These are phyloP conservation scores for Jackrogersella minutella DNA, from an alignment of 495 filamentous ascomycete species.

Conservation along the genomic window DNA sequence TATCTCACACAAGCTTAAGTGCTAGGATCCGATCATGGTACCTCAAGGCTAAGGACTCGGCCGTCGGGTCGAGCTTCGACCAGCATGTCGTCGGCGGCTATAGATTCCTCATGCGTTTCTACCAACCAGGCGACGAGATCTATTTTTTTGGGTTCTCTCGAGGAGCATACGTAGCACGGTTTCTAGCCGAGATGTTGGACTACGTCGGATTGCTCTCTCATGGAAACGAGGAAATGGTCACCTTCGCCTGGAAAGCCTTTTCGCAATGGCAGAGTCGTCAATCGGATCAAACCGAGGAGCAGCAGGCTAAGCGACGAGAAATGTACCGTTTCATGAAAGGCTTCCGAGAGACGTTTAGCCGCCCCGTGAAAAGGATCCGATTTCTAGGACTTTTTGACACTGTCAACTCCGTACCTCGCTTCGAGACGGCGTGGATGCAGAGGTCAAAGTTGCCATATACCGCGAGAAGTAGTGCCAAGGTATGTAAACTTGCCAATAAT, in stretches of 20 bases:
- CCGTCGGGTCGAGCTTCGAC: slow-evolving; percentile 83
- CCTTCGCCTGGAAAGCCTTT: slow-evolving; percentile 90
- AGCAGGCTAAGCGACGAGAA: slow-evolving; percentile 60
- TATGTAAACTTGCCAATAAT: slow-evolving; percentile 52
- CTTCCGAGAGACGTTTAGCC: slow-evolving; percentile 85
- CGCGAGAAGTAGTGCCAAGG: slow-evolving; percentile 74
- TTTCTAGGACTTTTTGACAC: slow-evolving; percentile 78
- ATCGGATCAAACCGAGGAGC: slow-evolving; percentile 63
- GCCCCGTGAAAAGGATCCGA: slow-evolving; percentile 75
- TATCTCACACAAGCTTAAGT: slow-evolving; percentile 69
- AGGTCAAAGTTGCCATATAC: slow-evolving; percentile 84
- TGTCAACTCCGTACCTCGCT: slow-evolving; percentile 83
- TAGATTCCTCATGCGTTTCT: slow-evolving; percentile 89
- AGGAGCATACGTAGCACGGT: slow-evolving; percentile 87
- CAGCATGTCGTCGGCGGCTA: slow-evolving; percentile 87
- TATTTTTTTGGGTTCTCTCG: slow-evolving; percentile 86
- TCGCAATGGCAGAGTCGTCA: slow-evolving; percentile 80
- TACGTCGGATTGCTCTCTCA: slow-evolving; percentile 79
- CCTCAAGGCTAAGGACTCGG: slow-evolving; percentile 83
- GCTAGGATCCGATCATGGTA: slow-evolving; percentile 78
- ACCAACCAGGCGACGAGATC: slow-evolving; percentile 80
- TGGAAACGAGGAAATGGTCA: slow-evolving; percentile 88
- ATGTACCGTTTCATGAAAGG: slow-evolving; percentile 81
- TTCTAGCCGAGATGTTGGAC: slow-evolving; percentile 87
- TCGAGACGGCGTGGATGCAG: slow-evolving; percentile 88